These are phyloP conservation scores for Xylaria sp. DNA, from an alignment of 495 filamentous ascomycete species.

Conservation along the genomic window DNA sequence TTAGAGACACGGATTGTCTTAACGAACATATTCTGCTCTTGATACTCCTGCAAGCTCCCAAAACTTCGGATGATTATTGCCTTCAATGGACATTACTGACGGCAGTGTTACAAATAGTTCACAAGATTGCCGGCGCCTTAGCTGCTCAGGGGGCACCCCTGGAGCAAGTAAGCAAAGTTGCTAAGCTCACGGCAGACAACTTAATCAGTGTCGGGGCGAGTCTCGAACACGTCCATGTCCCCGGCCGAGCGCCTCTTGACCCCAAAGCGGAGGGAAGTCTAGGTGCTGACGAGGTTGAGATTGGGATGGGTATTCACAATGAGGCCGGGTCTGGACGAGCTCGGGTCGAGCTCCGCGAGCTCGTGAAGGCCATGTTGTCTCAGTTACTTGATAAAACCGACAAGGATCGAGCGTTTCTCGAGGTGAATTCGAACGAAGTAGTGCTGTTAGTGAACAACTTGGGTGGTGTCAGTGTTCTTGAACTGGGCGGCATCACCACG, in stretches of 20 bases:
- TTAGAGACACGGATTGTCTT: too few species aligned
- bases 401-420: slow-evolving; percentile 80
- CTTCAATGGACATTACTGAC: too few species aligned
- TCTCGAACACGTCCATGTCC: slow-evolving; percentile 90
- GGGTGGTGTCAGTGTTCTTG: slow-evolving; percentile 87
- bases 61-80: too few species aligned
- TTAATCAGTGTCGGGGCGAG: slow-evolving; percentile 86
- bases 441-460: slow-evolving; percentile 93
- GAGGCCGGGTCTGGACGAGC: slow-evolving; percentile 84
- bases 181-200: slow-evolving; percentile 74
- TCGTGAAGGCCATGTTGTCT: slow-evolving; percentile 79
- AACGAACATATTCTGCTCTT: too few species aligned
- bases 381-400: slow-evolving; percentile 83
- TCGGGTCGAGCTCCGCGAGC: slow-evolving; percentile 66
- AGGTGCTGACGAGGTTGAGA: slow-evolving; percentile 77
- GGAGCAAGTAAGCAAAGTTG: slow-evolving; percentile 74
- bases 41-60: too few species aligned
- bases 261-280: slow-evolving; percentile 58
- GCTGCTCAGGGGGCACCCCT: slow-evolving; percentile 71
- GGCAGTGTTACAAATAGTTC: too few species aligned
- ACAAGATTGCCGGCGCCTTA: slow-evolving; percentile 88
- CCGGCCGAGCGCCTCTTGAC: slow-evolving; percentile 65
- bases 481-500: slow-evolving; percentile 87
- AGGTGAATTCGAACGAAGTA: slow-evolving; percentile 66
- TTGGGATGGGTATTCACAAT: slow-evolving; percentile 99